Percentiles rank a stretch among this genome's conserved stretches.
phyloP scores from a whole-genome alignment of 1,139 yeast species.

The Suhomyces ambrosiae region DNA sequence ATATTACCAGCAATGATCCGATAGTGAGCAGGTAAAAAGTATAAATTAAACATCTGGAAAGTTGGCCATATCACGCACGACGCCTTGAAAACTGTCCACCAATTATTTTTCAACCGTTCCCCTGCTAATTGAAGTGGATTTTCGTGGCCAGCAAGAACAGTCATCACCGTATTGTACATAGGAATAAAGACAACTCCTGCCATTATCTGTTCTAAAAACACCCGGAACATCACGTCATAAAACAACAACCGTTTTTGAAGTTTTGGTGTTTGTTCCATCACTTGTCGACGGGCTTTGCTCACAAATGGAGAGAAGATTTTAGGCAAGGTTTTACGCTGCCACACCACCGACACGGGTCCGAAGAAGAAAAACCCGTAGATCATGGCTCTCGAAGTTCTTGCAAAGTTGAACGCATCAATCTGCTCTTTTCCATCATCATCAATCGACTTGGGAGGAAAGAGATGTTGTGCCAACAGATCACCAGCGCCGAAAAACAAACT shows the following conservation, averaged over 20 bases:
- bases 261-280: slow-evolving; percentile 18
- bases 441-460: slow-evolving; percentile 43
- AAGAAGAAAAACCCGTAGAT: slow-evolving; percentile 76
- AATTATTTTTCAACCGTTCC: slow-evolving; percentile 39
- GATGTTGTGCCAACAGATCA: slow-evolving; percentile 68
- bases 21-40: slow-evolving; percentile 44
- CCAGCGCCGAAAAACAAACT: slow-evolving; percentile 74
- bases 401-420: slow-evolving; percentile 28
- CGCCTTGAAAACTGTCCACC: slow-evolving; percentile 47
- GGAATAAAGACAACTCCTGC: slow-evolving; percentile 46
- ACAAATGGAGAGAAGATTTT: slow-evolving; percentile 47
- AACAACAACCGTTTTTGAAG: slow-evolving; percentile 21
- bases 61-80: slow-evolving; percentile 51
- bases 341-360: slow-evolving; percentile 71
- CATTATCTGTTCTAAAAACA: slow-evolving; percentile 40
- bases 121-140: slow-evolving; percentile 37
- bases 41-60: slow-evolving; percentile 42
- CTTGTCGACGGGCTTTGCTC: slow-evolving; percentile 16
- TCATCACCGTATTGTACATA: slow-evolving; percentile 45
- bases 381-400: slow-evolving; percentile 65
- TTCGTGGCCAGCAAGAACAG: slow-evolving; percentile 39
- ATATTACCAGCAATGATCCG: slow-evolving; percentile 42
- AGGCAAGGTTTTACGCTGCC: slow-evolving; percentile 65
- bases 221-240: slow-evolving; percentile 41
- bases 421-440: slow-evolving; percentile 21